A percentile compares a stretch with the other conserved stretches of the same genome.
These are phyloP conservation scores for Leishmania lainsoni DNA, from an alignment of 208 protist species.

Conservation along the genomic window DNA sequence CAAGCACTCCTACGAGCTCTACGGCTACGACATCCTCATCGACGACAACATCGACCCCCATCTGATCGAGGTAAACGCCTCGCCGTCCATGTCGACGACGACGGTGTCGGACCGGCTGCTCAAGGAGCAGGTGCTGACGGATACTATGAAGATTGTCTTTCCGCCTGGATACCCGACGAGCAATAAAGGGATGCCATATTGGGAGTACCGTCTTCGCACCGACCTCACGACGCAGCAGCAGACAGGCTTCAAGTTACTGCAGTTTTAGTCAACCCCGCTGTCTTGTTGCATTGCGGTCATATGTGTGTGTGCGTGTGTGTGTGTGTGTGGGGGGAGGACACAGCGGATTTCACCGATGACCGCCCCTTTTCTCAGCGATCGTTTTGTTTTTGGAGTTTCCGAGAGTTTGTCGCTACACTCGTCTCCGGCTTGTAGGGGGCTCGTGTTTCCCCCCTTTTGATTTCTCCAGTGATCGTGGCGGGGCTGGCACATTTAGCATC, in stretches of 20 bases:
- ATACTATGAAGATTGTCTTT: slow-evolving; percentile 84
- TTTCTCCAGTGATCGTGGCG: background rate
- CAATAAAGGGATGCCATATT: slow-evolving; percentile 68
- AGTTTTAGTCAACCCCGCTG: slow-evolving; percentile 22
- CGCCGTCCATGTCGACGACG: slow-evolving; percentile 89
- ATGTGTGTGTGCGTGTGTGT: no score
- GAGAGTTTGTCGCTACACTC: background rate
- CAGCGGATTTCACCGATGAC: background rate
- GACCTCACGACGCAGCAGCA: slow-evolving; percentile 68
- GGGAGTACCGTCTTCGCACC: slow-evolving; percentile 79
- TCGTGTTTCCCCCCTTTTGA: background rate
- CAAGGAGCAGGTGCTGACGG: slow-evolving; percentile 84
- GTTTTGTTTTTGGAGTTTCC: no score
- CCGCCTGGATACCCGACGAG: slow-evolving; percentile 68
- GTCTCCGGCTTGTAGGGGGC: background rate
- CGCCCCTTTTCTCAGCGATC: no score
- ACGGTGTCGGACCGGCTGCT: slow-evolving; percentile 81
- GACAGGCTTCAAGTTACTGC: slow-evolving; percentile 74
- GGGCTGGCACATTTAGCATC: background rate
- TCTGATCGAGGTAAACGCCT: slow-evolving; percentile 97
- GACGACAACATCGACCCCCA: slow-evolving; percentile 95
- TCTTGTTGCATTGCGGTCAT: no score
- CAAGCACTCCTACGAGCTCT: slow-evolving; percentile 97
- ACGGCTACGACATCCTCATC: slow-evolving; percentile 98
- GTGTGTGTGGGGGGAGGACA: no score